These are phyloP conservation scores for Polygonum maritimum DNA, from an alignment of 148 eudicot genomes.

Conservation along the genomic window DNA sequence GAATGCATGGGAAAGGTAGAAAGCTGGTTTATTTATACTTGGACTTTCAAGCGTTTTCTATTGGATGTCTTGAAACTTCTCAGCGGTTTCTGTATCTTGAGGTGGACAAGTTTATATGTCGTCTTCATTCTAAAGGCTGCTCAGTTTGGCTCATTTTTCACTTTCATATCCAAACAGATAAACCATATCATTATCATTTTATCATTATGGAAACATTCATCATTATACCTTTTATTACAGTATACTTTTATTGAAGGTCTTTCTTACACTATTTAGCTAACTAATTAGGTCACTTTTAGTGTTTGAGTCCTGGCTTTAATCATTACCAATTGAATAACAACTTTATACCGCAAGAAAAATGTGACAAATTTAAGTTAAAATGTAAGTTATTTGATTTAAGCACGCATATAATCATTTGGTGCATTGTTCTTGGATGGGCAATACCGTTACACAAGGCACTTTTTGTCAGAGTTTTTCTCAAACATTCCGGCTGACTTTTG, in stretches of 20 bases:
- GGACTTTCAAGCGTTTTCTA: background rate
- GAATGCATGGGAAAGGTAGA: background rate
- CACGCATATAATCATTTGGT: background rate
- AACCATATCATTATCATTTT: background rate
- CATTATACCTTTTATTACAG: background rate
- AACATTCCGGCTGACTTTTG: conserved; percentile 3
- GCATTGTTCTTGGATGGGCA: conserved; percentile 6
- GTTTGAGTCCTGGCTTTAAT: background rate
- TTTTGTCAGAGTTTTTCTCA: background rate
- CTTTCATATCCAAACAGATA: background rate
- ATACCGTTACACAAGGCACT: background rate
- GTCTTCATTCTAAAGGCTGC: background rate
- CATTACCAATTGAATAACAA: background rate
- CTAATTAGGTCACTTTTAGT: background rate
- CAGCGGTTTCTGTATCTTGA: background rate
- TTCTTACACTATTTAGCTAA: background rate
- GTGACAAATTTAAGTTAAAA: background rate
- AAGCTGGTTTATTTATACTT: background rate
- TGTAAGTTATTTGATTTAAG: background rate
- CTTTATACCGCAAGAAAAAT: background rate
- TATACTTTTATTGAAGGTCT: background rate
- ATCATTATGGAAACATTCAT: background rate
- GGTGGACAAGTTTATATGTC: background rate
- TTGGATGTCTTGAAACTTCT: background rate
- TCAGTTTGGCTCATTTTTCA: background rate